Conservation (phyloP, 2,329 filamentous ascomycete species). For the Pseudogymnoascus sp. region DNA sequence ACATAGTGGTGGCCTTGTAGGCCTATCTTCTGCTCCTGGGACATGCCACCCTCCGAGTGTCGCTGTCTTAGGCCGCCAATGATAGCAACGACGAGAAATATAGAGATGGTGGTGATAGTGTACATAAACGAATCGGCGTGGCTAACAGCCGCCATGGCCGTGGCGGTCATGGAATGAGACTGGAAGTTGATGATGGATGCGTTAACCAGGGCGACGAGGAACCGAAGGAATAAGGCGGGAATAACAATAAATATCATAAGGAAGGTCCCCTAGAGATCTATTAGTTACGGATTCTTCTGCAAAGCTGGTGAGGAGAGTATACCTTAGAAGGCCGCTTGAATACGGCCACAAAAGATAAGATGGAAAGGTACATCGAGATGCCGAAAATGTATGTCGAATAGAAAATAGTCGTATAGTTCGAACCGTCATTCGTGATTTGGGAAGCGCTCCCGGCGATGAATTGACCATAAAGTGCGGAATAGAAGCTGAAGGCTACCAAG, state of each 20-base stretch:
- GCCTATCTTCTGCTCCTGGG: background rate
- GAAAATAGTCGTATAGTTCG: background rate
- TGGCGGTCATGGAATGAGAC: background rate
- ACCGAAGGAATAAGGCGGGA: background rate
- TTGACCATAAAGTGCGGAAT: background rate
- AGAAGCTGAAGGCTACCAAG: background rate
- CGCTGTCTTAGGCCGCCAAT: background rate
- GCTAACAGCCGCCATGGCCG: background rate
- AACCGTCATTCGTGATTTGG: background rate
- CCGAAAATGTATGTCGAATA: slow-evolving; percentile 13
- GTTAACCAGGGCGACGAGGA: background rate
- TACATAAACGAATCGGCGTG: background rate
- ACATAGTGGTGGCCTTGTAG: background rate
- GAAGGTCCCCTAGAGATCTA: background rate
- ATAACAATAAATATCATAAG: background rate
- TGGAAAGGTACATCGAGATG: slow-evolving; percentile 16
- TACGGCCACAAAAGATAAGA: background rate
- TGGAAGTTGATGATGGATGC: background rate
- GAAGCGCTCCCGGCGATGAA: background rate
- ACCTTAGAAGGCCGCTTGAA: background rate
- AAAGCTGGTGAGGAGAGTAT: background rate
- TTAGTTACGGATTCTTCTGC: background rate
- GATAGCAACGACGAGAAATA: background rate
- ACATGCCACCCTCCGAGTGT: background rate
- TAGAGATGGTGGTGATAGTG: background rate